Evolutionary conservation across 768 basidiomycete species (phyloP), one percentile per base, ranked within the genome.

Genomic region (Omphalotus guepiniiformis): DNA sequence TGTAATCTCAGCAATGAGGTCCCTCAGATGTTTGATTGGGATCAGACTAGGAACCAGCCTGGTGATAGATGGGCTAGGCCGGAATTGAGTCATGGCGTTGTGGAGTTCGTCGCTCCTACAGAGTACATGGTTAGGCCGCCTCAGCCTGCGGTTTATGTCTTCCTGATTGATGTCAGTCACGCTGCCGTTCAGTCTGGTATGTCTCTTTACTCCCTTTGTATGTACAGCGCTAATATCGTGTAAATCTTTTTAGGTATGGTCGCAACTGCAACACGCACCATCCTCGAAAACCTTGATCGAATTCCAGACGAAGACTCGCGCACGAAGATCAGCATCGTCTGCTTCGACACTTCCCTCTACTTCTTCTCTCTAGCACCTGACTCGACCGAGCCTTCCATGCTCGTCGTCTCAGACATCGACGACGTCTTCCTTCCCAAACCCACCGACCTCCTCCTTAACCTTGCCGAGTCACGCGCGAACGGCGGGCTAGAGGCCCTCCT

Each of bases 121-220:
- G 96, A 99, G 69, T 99, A 99, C 67, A 98, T 98, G 96, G 95
- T 94, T 61, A 88, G 96, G 54, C 87, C 96, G 4, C 96, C 96
- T 43, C 96, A 98, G 65, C 93, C 96, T 4, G 92, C 94, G 15
- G 92, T 96, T 43, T 98, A 95, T 65, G 79, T 95, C 48, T 96
- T 98, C 76, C 79, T 98, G 62, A 89, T 99, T 67, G 96, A 99
- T 60, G 93, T 98, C 55, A 92, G 91, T 60, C 90, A 95, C 60
- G 65, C 83, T 30, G 94, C 95, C 25, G 79, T 99, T 36, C 88
- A 93, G 68, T 90, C 90, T 36, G 89, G 88, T 88, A 53, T 50
- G 76, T 56, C 15, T 15, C 28, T 21, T 26, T 6, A 25, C 12
- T 27, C 32, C 44, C 22, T 37, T 12, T 45, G 16, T 42, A 23